Percentiles rank a stretch among this genome's conserved stretches.
These are phyloP conservation scores for Fonsecaea erecta DNA, from an alignment of 2,329 filamentous ascomycete genomes.

Conservation along the genomic window DNA sequence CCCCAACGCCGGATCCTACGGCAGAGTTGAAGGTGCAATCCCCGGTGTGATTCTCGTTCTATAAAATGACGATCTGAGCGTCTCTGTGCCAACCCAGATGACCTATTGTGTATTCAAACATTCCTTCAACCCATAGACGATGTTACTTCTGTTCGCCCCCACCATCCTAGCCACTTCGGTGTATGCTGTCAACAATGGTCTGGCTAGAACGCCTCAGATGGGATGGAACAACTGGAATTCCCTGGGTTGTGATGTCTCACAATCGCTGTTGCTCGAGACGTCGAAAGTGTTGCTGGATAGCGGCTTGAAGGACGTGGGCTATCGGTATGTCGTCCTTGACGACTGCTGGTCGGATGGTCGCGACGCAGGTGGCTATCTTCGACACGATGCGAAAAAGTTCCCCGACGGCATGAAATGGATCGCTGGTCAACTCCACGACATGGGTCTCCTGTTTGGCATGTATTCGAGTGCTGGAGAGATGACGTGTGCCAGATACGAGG, in stretches of 20 bases:
- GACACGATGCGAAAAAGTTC: conserved; percentile 49
- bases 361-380: conserved; percentile 50
- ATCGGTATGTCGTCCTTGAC: conserved; percentile 58
- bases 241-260: conserved; percentile 54
- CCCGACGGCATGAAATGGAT: conserved; percentile 56
- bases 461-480: conserved; percentile 50
- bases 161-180: conserved; percentile 22
- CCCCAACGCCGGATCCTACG: not conserved
- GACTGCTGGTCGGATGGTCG: conserved; percentile 59
- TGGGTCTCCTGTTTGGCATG: conserved; percentile 60
- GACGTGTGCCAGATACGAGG: conserved; percentile 45
- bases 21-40: not conserved
- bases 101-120: not conserved
- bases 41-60: not conserved
- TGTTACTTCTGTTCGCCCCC: conserved; percentile 28
- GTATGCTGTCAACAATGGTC: conserved; percentile 47
- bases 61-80: not conserved
- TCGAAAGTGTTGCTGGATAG: conserved; percentile 52
- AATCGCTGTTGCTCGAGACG: conserved; percentile 53
- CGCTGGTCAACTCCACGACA: conserved; percentile 53
- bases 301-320: conserved; percentile 43
- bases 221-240: conserved; percentile 56
- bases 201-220: conserved; percentile 50
- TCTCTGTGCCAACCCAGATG: not conserved
- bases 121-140: not conserved